phyloP scores from a whole-genome alignment of 2,329 filamentous ascomycete species.

The Nemania sp. region DNA sequence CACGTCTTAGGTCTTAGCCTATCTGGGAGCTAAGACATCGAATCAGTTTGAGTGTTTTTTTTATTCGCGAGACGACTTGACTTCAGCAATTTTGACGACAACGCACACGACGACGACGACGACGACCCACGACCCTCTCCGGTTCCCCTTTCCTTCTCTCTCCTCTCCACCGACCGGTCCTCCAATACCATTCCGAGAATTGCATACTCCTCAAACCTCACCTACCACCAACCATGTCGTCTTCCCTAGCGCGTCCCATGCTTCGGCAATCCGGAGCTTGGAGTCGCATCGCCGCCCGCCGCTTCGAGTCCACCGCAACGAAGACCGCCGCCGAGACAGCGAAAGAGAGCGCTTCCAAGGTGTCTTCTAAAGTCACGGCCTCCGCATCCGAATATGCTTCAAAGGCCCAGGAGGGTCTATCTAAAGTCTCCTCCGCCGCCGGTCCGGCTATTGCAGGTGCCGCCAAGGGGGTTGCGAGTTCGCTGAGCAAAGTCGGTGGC shows the following conservation, averaged over 20 bases:
- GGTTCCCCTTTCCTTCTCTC: neutral
- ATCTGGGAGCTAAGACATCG: slow-evolving; percentile 18
- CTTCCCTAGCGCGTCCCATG: slow-evolving; percentile 49
- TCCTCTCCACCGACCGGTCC: slow-evolving; percentile 18
- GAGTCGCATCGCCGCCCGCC: slow-evolving; percentile 61
- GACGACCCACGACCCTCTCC: slow-evolving; percentile 6
- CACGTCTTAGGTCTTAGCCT: slow-evolving; percentile 19
- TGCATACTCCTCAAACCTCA: slow-evolving; percentile 8
- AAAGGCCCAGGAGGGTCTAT: slow-evolving; percentile 86
- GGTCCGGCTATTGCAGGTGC: slow-evolving; percentile 81
- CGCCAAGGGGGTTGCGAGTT: slow-evolving; percentile 73
- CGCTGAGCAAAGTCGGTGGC: slow-evolving; percentile 83
- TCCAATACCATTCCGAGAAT: slow-evolving; percentile 23
- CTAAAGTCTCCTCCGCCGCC: slow-evolving; percentile 82
- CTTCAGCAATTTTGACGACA: slow-evolving; percentile 47
- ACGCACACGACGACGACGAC: slow-evolving; percentile 37
- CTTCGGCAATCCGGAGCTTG: slow-evolving; percentile 54
- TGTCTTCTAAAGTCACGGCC: slow-evolving; percentile 55
- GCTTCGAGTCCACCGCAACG: slow-evolving; percentile 70
- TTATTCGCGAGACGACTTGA: slow-evolving; percentile 49
- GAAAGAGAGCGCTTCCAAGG: slow-evolving; percentile 54
- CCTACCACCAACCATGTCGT: slow-evolving; percentile 48
- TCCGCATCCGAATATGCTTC: slow-evolving; percentile 60
- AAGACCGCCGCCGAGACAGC: slow-evolving; percentile 48
- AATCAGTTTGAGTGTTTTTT: slow-evolving; percentile 60